Base-by-base conservation (phyloP, 805 yeast species). In the Saccharomycopsis javanensis region DNA sequence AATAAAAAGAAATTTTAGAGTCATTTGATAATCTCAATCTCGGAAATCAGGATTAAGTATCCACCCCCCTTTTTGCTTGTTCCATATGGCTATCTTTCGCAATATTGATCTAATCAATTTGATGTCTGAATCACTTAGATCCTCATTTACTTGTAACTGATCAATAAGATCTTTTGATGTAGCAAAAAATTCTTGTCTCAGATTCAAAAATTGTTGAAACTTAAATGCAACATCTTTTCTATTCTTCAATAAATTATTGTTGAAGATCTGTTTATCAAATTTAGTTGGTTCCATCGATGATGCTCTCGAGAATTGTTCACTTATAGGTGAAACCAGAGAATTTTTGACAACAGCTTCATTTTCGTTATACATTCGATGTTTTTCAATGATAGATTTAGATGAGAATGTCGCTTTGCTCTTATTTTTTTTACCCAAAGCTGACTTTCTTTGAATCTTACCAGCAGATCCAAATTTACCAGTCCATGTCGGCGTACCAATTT, bases 381-480 rank as follows among this genome's bases (percentile, higher is more conserved):
- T 51, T 20, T 51, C 35, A 15, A 48, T 28, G 11, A 48, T 48
- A 15, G 51, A 27, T 13, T 58, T 56, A 10, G 61, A 59, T 15
- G 59, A 56, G 30, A 59, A 59, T 15, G 34, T 50, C 4, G 13
- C 23, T 11, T 50, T 16, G 11, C 34, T 25, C 18, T 28, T 50
- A 5, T 50, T 35, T 23, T 35, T 53, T 30, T 34, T 28, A 5
- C n/a, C 16, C 11, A 35, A 35, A n/a, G 53, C 57, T 5, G 42
- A 23, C 35, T 57, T 55, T 50, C 53, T 58, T n/a, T 33, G 45
- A 31, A 74, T 69, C 62, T 75, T 79, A 1, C 96, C 97, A 0
- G 96, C 96, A 18, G 72, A 69, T 0, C 99, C 99, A 74, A 85
- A 88, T 63, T 80, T 80, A 0, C 99, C 99, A 0, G 99, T 92